A percentile compares a stretch with the other conserved stretches of the same genome.
These are phyloP conservation scores for Mycena sanguinolenta DNA, from an alignment of 768 basidiomycete genomes.

Conservation along the genomic window DNA sequence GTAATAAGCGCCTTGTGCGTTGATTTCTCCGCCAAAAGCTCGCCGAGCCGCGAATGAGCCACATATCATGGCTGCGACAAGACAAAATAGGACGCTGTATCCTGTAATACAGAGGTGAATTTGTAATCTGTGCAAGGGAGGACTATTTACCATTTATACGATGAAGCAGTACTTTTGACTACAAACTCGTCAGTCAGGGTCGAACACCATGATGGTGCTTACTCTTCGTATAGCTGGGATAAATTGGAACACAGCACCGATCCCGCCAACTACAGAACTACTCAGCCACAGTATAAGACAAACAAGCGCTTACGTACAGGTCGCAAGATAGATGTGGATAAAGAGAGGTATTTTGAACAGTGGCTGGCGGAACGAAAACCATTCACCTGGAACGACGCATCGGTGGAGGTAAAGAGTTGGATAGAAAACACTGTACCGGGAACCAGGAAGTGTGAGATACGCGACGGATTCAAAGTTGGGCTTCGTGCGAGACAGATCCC, in stretches of 20 bases:
- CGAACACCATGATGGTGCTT: too few relatives aligned
- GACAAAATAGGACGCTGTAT: slow-evolving; percentile 35
- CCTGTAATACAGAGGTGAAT: slow-evolving; percentile 19
- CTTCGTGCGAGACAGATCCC: slow-evolving; percentile 42
- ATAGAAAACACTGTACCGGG: slow-evolving; percentile 11
- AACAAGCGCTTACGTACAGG: slow-evolving; percentile 31
- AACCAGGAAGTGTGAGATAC: background rate
- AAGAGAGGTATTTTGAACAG: slow-evolving; percentile 39
- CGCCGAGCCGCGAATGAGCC: slow-evolving; percentile 37
- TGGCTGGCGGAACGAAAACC: slow-evolving; percentile 39
- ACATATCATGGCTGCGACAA: slow-evolving; percentile 37
- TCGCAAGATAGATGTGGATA: slow-evolving; percentile 43
- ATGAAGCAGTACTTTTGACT: slow-evolving; percentile 40
- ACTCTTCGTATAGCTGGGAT: slow-evolving; percentile 43
- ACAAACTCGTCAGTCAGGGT: background rate
- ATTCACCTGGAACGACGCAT: slow-evolving; percentile 39
- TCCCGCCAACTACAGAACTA: slow-evolving; percentile 39
- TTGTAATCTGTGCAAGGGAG: background rate
- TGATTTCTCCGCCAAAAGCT: slow-evolving; percentile 44
- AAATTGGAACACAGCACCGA: slow-evolving; percentile 41
- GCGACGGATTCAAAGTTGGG: slow-evolving; percentile 33
- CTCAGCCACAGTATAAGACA: background rate
- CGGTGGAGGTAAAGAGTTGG: background rate
- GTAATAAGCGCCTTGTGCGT: slow-evolving; percentile 43
- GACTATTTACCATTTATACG: slow-evolving; percentile 37